Evolutionary conservation across 441 rosid species (phyloP).

Genomic region (Raphanus hybrid): DNA sequence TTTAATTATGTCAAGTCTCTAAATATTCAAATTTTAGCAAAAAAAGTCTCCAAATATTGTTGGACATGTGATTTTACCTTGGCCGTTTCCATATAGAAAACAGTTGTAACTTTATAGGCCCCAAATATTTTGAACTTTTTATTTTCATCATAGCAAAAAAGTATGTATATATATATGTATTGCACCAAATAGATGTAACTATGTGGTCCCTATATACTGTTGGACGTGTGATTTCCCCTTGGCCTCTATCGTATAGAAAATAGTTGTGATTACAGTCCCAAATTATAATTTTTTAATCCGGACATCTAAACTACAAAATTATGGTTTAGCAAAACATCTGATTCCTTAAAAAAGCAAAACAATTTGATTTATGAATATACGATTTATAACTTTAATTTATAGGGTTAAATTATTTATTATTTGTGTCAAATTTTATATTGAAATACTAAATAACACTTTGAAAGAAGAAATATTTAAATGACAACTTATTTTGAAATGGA

Average conservation of each 20-base stretch:
- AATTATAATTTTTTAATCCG: not conserved
- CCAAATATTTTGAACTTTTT: not conserved
- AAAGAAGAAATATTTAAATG: not conserved
- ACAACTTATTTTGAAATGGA: not conserved
- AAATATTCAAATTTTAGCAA: too few species aligned
- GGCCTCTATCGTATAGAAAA: not conserved
- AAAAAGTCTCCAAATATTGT: not conserved
- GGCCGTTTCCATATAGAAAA: not conserved
- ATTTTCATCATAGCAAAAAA: not conserved
- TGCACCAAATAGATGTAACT: not conserved
- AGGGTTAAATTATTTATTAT: not conserved
- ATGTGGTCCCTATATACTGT: not conserved
- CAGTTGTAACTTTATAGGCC: not conserved
- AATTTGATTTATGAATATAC: not conserved
- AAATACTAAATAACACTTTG: not conserved
- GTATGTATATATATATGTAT: not conserved
- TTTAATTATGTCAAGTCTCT: not conserved
- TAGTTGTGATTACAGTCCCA: not conserved
- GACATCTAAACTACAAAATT: not conserved
- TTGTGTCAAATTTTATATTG: not conserved
- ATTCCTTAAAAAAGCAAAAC: not conserved
- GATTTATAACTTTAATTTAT: not conserved
- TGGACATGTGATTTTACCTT: not conserved
- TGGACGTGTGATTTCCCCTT: constrained; percentile 18
- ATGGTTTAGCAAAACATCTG: not conserved